Evolutionary conservation across 31 red algal genomes (phyloP), one percentile per base, ranked within the genome.

Genomic region (Odonthalia washingtoniensis): DNA sequence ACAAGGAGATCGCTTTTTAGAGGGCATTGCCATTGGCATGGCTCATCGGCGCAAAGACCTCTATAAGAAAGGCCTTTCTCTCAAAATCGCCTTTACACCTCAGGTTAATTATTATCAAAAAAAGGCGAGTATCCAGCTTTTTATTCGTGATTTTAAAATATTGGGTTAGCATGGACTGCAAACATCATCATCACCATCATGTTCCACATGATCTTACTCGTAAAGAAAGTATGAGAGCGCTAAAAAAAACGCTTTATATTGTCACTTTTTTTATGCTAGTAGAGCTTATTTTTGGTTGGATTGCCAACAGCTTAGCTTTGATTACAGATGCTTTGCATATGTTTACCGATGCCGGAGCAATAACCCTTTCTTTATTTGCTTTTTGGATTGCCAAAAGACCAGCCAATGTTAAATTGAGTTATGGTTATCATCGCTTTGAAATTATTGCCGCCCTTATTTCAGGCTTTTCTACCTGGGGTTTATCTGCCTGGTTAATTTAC

Each of bases 321-420:
- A 98, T 98, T 93, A 87, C 96, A 18, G 96, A 98, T 76, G 96
- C 96, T 27, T 84, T 88, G 31, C 96, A 98, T 75, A 88, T 98
- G 37, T 81, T 98, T 33, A 95, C 96, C 9, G 96, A 98, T 65
- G 87, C 95, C 61, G 96, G 93, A 39, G 90, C 89, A 41, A 95
- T 98, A 52, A 68, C 87, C 38, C 92, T 98, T 18, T 95, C 93
- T 31, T 64, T 98, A 31, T 73, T 98, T 28, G 96, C 96, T 38
- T 60, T 98, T 40, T 86, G 75, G 38, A 81, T 94, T 34, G 75
- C 89, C 1, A 81, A 70, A 46, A 52, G 76, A 43, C 92, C 92
- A 9, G 88, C 87, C 18, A 94, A 89, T 62, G 76, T 52, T 21
- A 46, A 66, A 34, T 70, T 98, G 64, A 89, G 45, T 42, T 98